A percentile compares a stretch with the other conserved stretches of the same genome.
phyloP scores from a whole-genome alignment of 805 yeast species.

The Jamesozyma rosinii region DNA sequence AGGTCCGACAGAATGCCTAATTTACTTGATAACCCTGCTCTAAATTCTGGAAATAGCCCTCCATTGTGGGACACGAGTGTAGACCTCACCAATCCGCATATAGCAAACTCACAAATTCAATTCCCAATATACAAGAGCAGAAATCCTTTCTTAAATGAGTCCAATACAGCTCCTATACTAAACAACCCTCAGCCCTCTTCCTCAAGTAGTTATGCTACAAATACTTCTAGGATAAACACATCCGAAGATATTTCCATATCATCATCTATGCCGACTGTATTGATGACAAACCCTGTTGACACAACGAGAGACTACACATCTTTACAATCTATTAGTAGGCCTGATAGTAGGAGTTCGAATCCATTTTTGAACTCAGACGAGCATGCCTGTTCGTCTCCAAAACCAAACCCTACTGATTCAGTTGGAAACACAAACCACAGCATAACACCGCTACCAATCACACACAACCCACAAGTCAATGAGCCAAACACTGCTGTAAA shows the following conservation, averaged over 20 bases:
- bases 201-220: too few species aligned
- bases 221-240: background rate
- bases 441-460: background rate
- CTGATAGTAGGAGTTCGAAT: background rate
- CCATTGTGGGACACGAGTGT: constrained; percentile 1
- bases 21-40: constrained; percentile 16
- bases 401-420: background rate
- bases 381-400: background rate
- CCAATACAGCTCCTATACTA: too few species aligned
- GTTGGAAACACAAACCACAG: background rate
- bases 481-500: background rate
- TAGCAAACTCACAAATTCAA: background rate
- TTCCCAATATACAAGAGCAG: constrained; percentile 2
- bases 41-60: background rate
- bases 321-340: background rate
- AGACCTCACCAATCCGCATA: background rate
- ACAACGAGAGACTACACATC: background rate
- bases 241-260: background rate
- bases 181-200: too few species aligned
- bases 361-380: background rate
- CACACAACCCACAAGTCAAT: background rate
- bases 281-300: background rate
- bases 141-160: background rate
- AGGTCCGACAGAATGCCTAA: constrained; percentile 9
- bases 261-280: background rate